Percentiles rank a stretch among this genome's conserved stretches.
Conservation (phyloP, 78 protist genomes). For the Dictyostelium citrinum region DNA sequence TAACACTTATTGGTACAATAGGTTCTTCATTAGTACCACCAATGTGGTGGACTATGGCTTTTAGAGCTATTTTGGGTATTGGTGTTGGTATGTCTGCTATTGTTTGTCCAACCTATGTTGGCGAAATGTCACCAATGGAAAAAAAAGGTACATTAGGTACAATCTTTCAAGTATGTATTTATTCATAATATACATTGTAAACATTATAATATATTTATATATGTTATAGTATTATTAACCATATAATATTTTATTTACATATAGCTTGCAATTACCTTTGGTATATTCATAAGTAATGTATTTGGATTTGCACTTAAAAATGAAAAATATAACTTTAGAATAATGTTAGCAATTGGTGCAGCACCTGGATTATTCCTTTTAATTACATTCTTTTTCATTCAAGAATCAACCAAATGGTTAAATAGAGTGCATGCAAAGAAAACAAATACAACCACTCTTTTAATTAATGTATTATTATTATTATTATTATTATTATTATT, state of each 20-base stretch:
- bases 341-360: constrained; percentile 28
- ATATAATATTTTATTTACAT: neutral
- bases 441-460: neutral
- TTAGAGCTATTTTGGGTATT: constrained; percentile 26
- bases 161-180: constrained; percentile 33
- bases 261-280: constrained; percentile 55
- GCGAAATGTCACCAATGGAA: constrained; percentile 21
- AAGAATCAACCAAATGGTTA: constrained; percentile 28
- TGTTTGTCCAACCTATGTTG: constrained; percentile 55
- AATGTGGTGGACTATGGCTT: neutral
- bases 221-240: too few relatives aligned
- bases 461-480: neutral
- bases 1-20: constrained; percentile 21
- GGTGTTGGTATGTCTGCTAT: constrained; percentile 46
- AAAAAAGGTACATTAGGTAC: constrained; percentile 58
- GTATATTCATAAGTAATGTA: constrained; percentile 28
- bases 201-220: too few relatives aligned
- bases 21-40: constrained; percentile 34
- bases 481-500: too few relatives aligned
- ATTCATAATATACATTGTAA: too few relatives aligned
- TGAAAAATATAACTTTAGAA: constrained; percentile 22
- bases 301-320: constrained; percentile 16
- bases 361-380: constrained; percentile 35
- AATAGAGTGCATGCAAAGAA: neutral
- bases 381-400: constrained; percentile 1